Base-by-base conservation (phyloP, 1,284 basidiomycete species). In the Naganishia cerealis region DNA sequence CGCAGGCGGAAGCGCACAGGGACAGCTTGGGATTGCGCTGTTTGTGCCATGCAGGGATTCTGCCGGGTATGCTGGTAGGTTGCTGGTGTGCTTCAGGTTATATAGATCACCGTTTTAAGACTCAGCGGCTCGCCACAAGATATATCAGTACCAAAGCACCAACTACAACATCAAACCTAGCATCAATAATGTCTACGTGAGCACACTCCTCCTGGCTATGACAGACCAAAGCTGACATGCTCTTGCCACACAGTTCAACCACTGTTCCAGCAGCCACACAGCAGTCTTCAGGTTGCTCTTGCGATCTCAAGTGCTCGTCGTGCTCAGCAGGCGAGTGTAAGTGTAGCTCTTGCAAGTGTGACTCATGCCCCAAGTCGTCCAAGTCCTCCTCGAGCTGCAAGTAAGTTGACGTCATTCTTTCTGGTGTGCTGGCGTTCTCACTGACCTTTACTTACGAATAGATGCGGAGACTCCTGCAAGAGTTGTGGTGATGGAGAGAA, bases 341-440 rank as follows among this genome's bases (percentile, higher is more conserved):
- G 48, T 63, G 61, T 38, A 39, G 50, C 50, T 13, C 50, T 10
- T 63, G 61, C 61, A 63, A 54, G 39, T 63, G 61, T 18, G 61
- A 63, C 12, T 40, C 61, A 29, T 63, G 61, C 50, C 61, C 61
- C 36, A 63, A 54, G 50, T 38, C 46, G 3, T 21, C 50, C 8
- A 53, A 63, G 38, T 63, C 59, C n/a, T n/a, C 54, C 10, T 59
- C 61, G 24, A 50, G 61, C 10, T 63, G 61, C 61, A 63, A 63
- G 61, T 57, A 57, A 57, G 55, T 57, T 26, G 12, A 55, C 18
- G 21, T 6, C 53, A 7, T 36, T 55, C 26, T 18, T 12, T 10
- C 33, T 40, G 36, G n/a, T 40, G 21, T 24, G 21, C n/a, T 8
- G 8, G 21, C 46, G n/a, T 24, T 8, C 21, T 3, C 8, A 3